These are phyloP conservation scores for Zasmidium angulare DNA, from an alignment of 2,329 filamentous ascomycete species.

Conservation along the genomic window DNA sequence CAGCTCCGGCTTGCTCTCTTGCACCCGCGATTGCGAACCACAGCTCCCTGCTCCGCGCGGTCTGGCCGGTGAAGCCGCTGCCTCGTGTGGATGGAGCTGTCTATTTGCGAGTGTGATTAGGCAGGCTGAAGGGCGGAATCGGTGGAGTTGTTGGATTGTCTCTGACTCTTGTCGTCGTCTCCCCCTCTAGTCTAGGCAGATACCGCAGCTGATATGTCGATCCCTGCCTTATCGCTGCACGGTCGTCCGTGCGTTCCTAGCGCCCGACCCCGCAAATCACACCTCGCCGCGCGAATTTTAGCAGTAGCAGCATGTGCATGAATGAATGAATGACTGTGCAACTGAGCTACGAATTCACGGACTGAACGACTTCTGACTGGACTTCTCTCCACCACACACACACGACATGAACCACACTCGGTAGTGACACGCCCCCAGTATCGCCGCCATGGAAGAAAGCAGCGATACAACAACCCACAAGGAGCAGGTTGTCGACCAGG, in stretches of 20 bases:
- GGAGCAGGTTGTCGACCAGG: conserved; percentile 83
- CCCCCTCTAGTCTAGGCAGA: neutral
- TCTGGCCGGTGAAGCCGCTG: neutral
- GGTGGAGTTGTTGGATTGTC: too few species aligned
- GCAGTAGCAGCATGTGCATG: neutral
- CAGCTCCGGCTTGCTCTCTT: neutral
- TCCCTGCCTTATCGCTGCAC: neutral
- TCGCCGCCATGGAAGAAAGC: conserved; percentile 18
- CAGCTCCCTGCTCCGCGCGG: neutral
- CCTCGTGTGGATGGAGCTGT: too few species aligned
- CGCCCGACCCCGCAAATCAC: neutral
- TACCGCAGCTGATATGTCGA: neutral
- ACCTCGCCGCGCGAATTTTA: neutral
- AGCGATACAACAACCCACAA: conserved; percentile 50
- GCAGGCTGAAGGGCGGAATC: too few species aligned
- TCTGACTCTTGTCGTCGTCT: neutral
- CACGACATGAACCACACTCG: conserved; percentile 16
- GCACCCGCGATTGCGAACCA: neutral
- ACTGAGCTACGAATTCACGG: neutral
- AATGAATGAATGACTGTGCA: neutral
- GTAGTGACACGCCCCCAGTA: conserved; percentile 12
- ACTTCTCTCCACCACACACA: neutral
- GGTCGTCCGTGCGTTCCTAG: neutral
- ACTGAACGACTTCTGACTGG: neutral
- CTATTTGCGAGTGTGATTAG: too few species aligned